These are phyloP conservation scores for Boletellus deceptivus DNA, from an alignment of 1,284 basidiomycete genomes.

Conservation along the genomic window DNA sequence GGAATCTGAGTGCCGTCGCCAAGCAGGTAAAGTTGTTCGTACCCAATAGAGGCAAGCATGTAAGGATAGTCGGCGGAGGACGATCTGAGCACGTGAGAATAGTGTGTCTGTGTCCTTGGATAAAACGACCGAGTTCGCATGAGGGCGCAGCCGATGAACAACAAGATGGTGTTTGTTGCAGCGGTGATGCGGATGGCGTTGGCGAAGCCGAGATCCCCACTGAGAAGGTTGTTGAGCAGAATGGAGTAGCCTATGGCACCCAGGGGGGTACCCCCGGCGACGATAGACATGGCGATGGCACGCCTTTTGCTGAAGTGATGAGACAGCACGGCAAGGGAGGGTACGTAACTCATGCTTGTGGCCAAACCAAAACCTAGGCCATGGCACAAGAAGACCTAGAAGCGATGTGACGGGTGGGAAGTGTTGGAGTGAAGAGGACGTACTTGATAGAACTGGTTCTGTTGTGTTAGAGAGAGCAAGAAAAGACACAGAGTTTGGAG, in stretches of 20 bases:
- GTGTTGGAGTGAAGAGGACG: background rate
- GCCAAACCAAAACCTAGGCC: slow-evolving; percentile 37
- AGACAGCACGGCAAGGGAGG: slow-evolving; percentile 36
- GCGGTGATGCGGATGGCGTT: slow-evolving; percentile 30
- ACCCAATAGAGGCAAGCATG: slow-evolving; percentile 29
- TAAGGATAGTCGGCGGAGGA: slow-evolving; percentile 25
- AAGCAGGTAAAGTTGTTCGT: background rate
- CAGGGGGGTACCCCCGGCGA: slow-evolving; percentile 32
- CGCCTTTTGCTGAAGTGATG: slow-evolving; percentile 35
- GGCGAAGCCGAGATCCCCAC: slow-evolving; percentile 24
- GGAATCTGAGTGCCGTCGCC: background rate
- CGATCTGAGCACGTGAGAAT: slow-evolving; percentile 17
- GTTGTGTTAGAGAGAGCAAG: slow-evolving; percentile 37
- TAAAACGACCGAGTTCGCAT: slow-evolving; percentile 27
- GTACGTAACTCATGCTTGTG: slow-evolving; percentile 34
- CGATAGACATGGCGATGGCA: slow-evolving; percentile 34
- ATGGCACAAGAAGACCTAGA: slow-evolving; percentile 37
- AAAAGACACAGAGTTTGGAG: slow-evolving; percentile 34
- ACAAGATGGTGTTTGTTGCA: slow-evolving; percentile 24
- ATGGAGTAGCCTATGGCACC: slow-evolving; percentile 36
- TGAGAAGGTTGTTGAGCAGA: slow-evolving; percentile 40
- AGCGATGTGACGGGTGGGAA: background rate
- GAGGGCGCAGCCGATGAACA: slow-evolving; percentile 26
- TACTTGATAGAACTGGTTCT: slow-evolving; percentile 36
- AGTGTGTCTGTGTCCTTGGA: slow-evolving; percentile 10